Conservation (phyloP, 192 early-diverging fungal genomes). For the Coemansia sp. region DNA sequence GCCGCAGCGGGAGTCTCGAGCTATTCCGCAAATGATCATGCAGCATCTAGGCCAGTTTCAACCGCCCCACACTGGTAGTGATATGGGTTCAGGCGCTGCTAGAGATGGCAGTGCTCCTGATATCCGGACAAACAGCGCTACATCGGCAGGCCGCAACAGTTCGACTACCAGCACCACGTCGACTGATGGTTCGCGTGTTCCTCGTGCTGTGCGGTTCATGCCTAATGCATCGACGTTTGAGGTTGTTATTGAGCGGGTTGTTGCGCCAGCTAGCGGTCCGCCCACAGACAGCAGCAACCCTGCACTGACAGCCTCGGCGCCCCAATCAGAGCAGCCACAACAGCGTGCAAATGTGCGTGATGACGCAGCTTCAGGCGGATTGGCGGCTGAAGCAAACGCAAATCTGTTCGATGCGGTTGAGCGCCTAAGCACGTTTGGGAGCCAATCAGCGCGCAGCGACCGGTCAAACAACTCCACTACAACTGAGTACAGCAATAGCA, state of each 20-base stretch:
- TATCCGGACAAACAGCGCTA: not conserved
- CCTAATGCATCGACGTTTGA: not conserved
- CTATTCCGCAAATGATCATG: not conserved
- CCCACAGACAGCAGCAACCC: not conserved
- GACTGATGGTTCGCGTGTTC: not conserved
- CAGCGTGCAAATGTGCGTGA: not conserved
- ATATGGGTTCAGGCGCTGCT: not conserved
- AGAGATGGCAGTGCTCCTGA: not conserved
- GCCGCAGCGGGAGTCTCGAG: not conserved
- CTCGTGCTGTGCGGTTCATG: not conserved
- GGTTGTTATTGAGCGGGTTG: conserved; percentile 7
- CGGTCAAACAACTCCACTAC: conserved; percentile 36
- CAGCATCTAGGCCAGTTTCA: not conserved
- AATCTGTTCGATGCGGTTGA: conserved; percentile 15
- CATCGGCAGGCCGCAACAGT: not conserved
- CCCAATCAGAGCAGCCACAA: conserved; percentile 1
- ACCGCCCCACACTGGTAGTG: not conserved
- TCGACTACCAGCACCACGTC: not conserved
- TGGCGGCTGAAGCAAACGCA: not conserved
- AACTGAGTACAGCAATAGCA: conserved; percentile 39
- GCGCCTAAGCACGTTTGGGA: conserved; percentile 13
- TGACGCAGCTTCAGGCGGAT: conserved; percentile 1
- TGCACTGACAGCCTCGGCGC: not conserved
- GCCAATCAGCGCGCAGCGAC: conserved; percentile 34
- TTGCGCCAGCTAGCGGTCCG: not conserved